Percentiles rank a stretch among this genome's conserved stretches.
These are phyloP conservation scores for Jacaranda mimosifolia DNA, from an alignment of 257 asterid genomes.

Conservation along the genomic window DNA sequence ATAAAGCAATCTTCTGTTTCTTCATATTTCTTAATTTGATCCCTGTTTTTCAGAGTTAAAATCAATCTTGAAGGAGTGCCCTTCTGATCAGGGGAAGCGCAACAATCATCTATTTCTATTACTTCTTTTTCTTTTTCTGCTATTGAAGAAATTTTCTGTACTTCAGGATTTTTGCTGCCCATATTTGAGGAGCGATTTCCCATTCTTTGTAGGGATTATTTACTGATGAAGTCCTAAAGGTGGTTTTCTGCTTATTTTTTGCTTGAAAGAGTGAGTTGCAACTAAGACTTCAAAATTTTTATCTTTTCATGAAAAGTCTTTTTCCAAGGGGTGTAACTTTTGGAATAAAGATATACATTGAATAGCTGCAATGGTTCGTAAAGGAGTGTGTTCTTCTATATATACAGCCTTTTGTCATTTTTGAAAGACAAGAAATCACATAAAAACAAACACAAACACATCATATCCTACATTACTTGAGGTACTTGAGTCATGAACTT, in stretches of 20 bases:
- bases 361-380: neutral
- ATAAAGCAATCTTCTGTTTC: slow-evolving; percentile 58
- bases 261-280: too few relatives aligned
- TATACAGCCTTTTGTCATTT: too few relatives aligned
- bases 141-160: neutral
- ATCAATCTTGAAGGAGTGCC: slow-evolving; percentile 48
- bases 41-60: slow-evolving; percentile 46
- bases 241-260: too few relatives aligned
- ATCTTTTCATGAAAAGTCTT: too few relatives aligned
- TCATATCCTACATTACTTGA: too few relatives aligned
- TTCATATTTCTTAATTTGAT: slow-evolving; percentile 44
- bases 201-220: neutral
- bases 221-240: neutral
- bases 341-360: neutral
- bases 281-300: too few relatives aligned
- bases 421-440: too few relatives aligned
- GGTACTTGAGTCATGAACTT: too few relatives aligned
- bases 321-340: too few relatives aligned
- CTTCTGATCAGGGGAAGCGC: neutral
- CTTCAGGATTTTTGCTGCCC: neutral
- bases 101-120: neutral
- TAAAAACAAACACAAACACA: too few relatives aligned
- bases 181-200: too few relatives aligned
- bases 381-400: too few relatives aligned
- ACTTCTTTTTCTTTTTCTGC: neutral